phyloP scores from a whole-genome alignment of 495 filamentous ascomycete species.

The Beverwykella pulmonaria region DNA sequence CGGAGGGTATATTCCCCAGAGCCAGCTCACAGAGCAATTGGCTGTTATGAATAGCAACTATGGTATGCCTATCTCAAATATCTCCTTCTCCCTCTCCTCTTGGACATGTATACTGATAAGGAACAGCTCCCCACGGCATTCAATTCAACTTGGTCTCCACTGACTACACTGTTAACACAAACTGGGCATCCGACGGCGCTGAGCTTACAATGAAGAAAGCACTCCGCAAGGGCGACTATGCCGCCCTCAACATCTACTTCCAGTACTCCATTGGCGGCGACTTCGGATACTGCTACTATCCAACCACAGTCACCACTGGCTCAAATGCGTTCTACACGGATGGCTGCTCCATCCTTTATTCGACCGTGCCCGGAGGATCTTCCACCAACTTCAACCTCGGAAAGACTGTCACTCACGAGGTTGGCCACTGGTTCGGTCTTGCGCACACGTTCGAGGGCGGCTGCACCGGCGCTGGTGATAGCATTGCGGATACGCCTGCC shows the following conservation, averaged over 20 bases:
- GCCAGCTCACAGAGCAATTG: background rate
- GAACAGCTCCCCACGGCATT: background rate
- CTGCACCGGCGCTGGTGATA: conserved; percentile 46
- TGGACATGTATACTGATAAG: background rate
- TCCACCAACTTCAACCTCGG: background rate
- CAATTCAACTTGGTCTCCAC: background rate
- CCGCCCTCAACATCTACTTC: background rate
- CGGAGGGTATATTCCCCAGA: background rate
- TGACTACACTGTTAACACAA: background rate
- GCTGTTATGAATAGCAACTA: background rate
- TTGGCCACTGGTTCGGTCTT: conserved; percentile 64
- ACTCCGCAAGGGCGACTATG: background rate
- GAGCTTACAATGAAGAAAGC: background rate
- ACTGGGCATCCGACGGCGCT: background rate
- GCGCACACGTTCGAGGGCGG: conserved; percentile 59
- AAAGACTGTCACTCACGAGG: conserved; percentile 25
- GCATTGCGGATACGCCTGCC: conserved; percentile 57
- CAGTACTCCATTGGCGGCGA: background rate
- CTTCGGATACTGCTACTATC: conserved; percentile 1
- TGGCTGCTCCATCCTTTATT: background rate
- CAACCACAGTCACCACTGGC: background rate
- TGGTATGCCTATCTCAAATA: background rate
- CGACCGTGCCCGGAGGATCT: background rate
- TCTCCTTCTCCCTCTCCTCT: too few species aligned
- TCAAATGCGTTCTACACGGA: background rate